Conservation (phyloP, 805 yeast species). For the Lachancea dasiensis region DNA sequence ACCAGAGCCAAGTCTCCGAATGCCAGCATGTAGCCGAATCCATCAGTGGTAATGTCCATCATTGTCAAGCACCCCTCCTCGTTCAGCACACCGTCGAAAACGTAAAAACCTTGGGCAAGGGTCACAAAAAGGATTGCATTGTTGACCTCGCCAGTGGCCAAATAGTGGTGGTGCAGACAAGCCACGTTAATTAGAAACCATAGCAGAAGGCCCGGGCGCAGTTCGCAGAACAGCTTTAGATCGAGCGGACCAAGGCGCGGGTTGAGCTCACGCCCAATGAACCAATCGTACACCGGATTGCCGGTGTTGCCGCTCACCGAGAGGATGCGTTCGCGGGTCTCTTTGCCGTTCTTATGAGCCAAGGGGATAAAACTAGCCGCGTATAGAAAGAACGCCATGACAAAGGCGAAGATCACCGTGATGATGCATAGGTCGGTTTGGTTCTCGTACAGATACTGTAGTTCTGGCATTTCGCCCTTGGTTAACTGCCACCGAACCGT, state of each 20-base stretch:
- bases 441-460: constrained; percentile 67
- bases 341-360: constrained; percentile 41
- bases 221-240: constrained; percentile 85
- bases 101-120: constrained; percentile 69
- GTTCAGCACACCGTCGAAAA: constrained; percentile 85
- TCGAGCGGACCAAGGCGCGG: constrained; percentile 85
- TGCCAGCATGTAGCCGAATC: constrained; percentile 93
- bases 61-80: constrained; percentile 86
- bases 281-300: constrained; percentile 79
- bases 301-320: constrained; percentile 87
- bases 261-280: constrained; percentile 92
- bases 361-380: constrained; percentile 60
- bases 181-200: constrained; percentile 79
- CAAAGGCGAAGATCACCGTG: constrained; percentile 56
- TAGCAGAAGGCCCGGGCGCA: constrained; percentile 87
- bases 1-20: constrained; percentile 92
- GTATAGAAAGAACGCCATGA: constrained; percentile 62
- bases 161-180: constrained; percentile 75
- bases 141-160: constrained; percentile 48
- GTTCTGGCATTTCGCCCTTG: constrained; percentile 63
- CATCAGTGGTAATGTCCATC: constrained; percentile 96
- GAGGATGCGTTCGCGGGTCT: constrained; percentile 61
- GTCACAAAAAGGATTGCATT: constrained; percentile 71
- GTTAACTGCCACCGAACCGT: constrained; percentile 48
- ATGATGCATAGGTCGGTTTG: constrained; percentile 58